These are phyloP conservation scores for Candida suzukii DNA, from an alignment of 805 yeast species.

Conservation along the genomic window DNA sequence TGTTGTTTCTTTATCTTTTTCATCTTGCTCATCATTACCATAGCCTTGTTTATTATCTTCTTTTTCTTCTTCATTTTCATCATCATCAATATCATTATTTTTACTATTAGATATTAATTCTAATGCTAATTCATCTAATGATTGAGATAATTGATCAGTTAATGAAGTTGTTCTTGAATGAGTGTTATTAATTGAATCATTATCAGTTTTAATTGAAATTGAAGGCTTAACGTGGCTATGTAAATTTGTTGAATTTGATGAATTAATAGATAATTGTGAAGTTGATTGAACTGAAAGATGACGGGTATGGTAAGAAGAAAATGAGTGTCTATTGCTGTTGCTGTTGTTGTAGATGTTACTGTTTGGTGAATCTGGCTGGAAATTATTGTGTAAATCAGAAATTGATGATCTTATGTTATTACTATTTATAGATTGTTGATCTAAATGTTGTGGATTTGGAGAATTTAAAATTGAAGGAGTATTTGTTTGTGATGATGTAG, in stretches of 20 bases:
- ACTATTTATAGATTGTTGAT: too few species aligned
- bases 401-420: too few species aligned
- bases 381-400: too few species aligned
- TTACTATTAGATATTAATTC: neutral
- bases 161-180: neutral
- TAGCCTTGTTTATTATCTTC: conserved; percentile 1
- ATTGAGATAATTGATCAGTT: neutral
- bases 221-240: neutral
- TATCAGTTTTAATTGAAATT: too few species aligned
- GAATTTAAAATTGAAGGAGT: too few species aligned
- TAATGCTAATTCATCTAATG: conserved; percentile 1
- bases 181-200: neutral
- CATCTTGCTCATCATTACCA: conserved; percentile 1
- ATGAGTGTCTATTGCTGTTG: neutral
- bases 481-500: too few species aligned
- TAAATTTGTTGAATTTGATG: neutral
- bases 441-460: too few species aligned
- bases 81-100: neutral
- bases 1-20: neutral
- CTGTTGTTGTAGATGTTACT: too few species aligned
- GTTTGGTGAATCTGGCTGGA: too few species aligned
- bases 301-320: neutral
- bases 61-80: conserved; percentile 3
- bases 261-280: neutral
- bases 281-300: neutral